Conservation (phyloP, 1,284 basidiomycete species). For the Rhodotorula mucilaginosa region DNA sequence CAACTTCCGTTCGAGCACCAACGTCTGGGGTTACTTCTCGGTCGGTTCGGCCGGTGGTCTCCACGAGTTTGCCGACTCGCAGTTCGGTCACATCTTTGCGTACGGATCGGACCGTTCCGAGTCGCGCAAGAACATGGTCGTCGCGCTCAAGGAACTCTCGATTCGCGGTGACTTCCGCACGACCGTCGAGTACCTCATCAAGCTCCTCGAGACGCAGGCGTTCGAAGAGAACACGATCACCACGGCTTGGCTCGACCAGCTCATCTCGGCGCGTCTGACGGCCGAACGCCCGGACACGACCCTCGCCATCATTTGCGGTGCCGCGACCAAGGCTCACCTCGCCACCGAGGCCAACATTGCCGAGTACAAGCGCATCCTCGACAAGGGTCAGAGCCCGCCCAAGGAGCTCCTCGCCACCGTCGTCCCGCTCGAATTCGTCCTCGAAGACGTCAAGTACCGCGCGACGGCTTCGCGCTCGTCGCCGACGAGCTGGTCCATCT, state of each 20-base stretch:
- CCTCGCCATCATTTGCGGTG: constrained; percentile 92
- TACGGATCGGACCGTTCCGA: constrained; percentile 96
- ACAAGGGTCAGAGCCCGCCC: constrained; percentile 96
- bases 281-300: constrained; percentile 91
- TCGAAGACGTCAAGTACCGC: constrained; percentile 92
- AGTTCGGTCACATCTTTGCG: constrained; percentile 99
- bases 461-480: constrained; percentile 94
- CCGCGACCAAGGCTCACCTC: constrained; percentile 92
- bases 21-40: constrained; percentile 99
- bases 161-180: constrained; percentile 99
- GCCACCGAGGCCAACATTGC: constrained; percentile 83
- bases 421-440: constrained; percentile 90
- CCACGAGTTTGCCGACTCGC: constrained; percentile 97
- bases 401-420: constrained; percentile 94
- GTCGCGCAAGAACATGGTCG: constrained; percentile 98
- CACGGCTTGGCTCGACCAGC: constrained; percentile 96
- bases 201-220: constrained; percentile 86
- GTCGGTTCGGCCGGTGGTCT: constrained; percentile 92
- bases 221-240: constrained; percentile 98
- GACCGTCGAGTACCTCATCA: constrained; percentile 80
- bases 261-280: constrained; percentile 92
- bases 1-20: constrained; percentile 98
- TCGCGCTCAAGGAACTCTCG: constrained; percentile 95
- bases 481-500: constrained; percentile 83
- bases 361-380: constrained; percentile 92